Conservation (phyloP, 1,284 basidiomycete species). For the Papiliotrema nemorosa region DNA sequence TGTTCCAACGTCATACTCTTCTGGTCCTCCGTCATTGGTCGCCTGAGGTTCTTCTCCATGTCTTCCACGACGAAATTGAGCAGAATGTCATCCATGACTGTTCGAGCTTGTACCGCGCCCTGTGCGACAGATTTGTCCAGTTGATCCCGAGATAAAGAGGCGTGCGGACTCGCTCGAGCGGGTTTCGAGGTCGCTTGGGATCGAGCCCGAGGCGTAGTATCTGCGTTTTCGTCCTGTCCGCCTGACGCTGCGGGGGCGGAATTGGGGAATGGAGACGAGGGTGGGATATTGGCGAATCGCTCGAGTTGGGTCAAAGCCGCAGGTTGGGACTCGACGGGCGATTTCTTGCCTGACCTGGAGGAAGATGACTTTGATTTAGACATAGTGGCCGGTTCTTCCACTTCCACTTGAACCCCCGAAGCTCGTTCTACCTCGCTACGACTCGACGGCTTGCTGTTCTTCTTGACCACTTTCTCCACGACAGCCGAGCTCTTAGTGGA, state of each 20-base stretch:
- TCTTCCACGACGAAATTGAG: conserved; percentile 2
- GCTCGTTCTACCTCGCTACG: no score
- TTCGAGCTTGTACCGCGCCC: conserved; percentile 29
- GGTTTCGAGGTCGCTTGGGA: conserved; percentile 8
- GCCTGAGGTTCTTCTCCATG: background rate
- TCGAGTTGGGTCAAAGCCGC: conserved; percentile 19
- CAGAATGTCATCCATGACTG: conserved; percentile 31
- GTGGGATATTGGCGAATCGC: conserved; percentile 33
- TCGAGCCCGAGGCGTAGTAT: conserved; percentile 10
- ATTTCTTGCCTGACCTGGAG: no score
- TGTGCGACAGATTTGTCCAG: conserved; percentile 19
- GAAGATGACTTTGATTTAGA: no score
- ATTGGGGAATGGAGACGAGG: conserved; percentile 14
- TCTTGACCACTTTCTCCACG: no score
- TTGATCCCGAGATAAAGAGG: conserved; percentile 10
- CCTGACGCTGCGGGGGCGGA: no score
- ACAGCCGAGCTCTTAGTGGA: no score
- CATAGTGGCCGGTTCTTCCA: no score
- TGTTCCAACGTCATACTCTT: conserved; percentile 39
- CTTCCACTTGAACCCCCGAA: no score
- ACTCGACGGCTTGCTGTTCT: no score
- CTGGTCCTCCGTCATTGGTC: conserved; percentile 25
- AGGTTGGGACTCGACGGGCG: no score
- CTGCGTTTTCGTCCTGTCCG: no score
- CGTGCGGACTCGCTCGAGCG: conserved; percentile 7